These are phyloP conservation scores for Fusarium luffae DNA, from an alignment of 2,329 filamentous ascomycete species.

Conservation along the genomic window DNA sequence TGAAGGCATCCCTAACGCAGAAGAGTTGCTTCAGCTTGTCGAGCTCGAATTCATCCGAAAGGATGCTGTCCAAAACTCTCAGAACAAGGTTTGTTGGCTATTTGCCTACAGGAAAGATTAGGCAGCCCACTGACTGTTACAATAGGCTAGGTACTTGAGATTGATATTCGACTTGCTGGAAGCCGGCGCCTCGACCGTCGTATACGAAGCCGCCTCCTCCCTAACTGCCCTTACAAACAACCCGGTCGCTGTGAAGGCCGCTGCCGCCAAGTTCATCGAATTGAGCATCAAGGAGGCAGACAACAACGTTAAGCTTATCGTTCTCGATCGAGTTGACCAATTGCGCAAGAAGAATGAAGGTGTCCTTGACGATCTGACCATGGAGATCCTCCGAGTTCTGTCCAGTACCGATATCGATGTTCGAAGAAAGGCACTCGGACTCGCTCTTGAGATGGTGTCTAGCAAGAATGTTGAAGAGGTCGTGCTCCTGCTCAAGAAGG, in stretches of 20 bases:
- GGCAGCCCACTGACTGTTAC: slow-evolving; percentile 43
- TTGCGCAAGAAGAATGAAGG: slow-evolving; percentile 89
- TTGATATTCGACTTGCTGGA: slow-evolving; percentile 97
- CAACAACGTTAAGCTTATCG: slow-evolving; percentile 99
- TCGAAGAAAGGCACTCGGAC: slow-evolving; percentile 86
- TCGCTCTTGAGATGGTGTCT: slow-evolving; percentile 97
- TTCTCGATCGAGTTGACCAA: slow-evolving; percentile 92
- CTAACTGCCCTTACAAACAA: slow-evolving; percentile 94
- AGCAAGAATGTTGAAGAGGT: slow-evolving; percentile 99
- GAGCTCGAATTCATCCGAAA: slow-evolving; percentile 98
- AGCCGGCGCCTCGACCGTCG: slow-evolving; percentile 90
- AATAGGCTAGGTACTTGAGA: slow-evolving; percentile 84
- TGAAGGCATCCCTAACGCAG: slow-evolving; percentile 92
- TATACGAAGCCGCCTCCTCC: slow-evolving; percentile 97
- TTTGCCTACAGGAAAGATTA: not conserved
- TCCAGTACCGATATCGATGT: slow-evolving; percentile 97
- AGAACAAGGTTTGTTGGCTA: slow-evolving; percentile 80
- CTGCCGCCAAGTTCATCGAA: slow-evolving; percentile 95
- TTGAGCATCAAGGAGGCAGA: slow-evolving; percentile 97
- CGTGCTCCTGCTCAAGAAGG: slow-evolving; percentile 94
- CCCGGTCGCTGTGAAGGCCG: slow-evolving; percentile 96
- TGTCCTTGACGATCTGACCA: slow-evolving; percentile 90
- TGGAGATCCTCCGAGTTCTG: slow-evolving; percentile 96
- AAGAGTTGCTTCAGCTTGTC: slow-evolving; percentile 91
- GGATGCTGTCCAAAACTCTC: slow-evolving; percentile 92